A percentile compares a stretch with the other conserved stretches of the same genome.
These are phyloP conservation scores for Plectranthus barbatus DNA, from an alignment of 257 asterid species.

Conservation along the genomic window DNA sequence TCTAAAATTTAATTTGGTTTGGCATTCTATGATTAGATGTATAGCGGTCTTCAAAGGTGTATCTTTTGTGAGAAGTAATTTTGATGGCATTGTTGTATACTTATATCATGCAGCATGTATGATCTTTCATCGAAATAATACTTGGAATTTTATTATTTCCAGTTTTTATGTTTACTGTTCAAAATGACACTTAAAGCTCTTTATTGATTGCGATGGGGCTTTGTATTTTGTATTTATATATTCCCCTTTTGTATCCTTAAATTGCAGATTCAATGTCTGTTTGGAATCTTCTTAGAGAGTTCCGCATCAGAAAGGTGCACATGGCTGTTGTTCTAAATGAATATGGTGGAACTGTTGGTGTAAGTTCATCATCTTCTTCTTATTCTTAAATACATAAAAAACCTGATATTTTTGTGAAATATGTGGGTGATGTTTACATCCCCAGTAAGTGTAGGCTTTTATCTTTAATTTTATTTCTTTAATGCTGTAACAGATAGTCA, in stretches of 20 bases:
- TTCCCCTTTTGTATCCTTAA: background rate
- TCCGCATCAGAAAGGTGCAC: constrained; percentile 98
- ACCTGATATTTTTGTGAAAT: background rate
- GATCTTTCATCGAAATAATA: background rate
- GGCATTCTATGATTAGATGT: background rate
- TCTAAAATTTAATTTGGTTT: background rate
- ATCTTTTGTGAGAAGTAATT: background rate
- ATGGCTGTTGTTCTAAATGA: constrained; percentile 99
- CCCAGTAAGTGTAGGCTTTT: constrained; percentile 9
- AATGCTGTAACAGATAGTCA: constrained; percentile 60
- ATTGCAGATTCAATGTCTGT: constrained; percentile 97
- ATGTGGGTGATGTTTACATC: constrained; percentile 5
- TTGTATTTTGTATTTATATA: background rate
- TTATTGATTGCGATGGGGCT: background rate
- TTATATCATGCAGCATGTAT: background rate
- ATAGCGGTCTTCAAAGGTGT: background rate
- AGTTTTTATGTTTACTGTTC: background rate
- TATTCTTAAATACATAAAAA: background rate
- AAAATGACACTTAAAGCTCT: background rate
- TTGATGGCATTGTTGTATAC: background rate
- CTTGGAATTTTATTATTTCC: background rate
- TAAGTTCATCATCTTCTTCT: constrained; percentile 29
- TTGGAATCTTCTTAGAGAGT: constrained; percentile 99
- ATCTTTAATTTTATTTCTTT: constrained; percentile 11
- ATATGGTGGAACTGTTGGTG: constrained; percentile 99